These are phyloP conservation scores for Salvia sclarea DNA, from an alignment of 305 asterid species.

Conservation along the genomic window DNA sequence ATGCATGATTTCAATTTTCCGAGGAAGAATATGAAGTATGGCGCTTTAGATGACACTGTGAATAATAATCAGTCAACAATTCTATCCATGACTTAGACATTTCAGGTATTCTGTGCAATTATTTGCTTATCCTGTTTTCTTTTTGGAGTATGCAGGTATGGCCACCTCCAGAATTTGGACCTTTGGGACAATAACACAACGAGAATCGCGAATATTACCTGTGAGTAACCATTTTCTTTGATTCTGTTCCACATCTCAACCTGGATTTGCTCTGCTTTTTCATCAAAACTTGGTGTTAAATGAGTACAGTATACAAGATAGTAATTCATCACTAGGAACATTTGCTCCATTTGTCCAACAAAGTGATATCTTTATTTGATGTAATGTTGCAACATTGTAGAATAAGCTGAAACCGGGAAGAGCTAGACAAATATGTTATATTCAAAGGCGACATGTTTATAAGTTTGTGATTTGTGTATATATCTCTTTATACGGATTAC, in stretches of 20 bases:
- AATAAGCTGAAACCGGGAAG: background rate
- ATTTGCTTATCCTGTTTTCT: conserved; percentile 12
- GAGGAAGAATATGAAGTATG: too few relatives aligned
- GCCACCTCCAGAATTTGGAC: conserved; percentile 84
- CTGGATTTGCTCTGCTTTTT: background rate
- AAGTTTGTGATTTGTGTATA: background rate
- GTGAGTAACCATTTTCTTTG: conserved; percentile 6
- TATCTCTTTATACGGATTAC: background rate
- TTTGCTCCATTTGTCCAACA: background rate
- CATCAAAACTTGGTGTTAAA: background rate
- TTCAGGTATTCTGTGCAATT: conserved; percentile 8
- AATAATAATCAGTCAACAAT: background rate
- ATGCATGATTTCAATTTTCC: too few relatives aligned
- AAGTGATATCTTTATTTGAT: background rate
- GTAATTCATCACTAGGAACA: background rate
- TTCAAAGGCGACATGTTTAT: background rate
- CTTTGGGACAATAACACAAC: conserved; percentile 41
- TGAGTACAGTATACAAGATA: background rate
- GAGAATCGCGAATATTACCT: conserved; percentile 16
- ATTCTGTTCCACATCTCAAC: background rate
- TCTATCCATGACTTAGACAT: background rate
- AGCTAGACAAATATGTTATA: background rate
- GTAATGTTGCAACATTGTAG: background rate
- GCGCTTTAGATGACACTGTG: background rate
- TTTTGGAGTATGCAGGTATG: conserved; percentile 62